Base-by-base conservation (phyloP, 306 rosid species). In the Chamaecrista fasciculata region DNA sequence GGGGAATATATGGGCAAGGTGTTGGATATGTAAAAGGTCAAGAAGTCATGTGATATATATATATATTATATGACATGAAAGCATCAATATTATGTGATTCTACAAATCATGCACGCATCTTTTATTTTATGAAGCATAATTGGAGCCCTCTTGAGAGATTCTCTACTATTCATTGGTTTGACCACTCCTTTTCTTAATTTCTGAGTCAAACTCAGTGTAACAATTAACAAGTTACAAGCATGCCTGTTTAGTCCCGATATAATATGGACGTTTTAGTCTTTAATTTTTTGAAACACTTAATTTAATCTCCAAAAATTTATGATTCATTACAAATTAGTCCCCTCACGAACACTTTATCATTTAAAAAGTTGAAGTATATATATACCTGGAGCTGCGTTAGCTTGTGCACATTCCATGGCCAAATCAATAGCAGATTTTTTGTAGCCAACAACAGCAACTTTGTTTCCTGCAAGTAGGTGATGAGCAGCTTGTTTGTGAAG, bases 391-490 rank as follows among this genome's bases (percentile, higher is more conserved):
- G 36, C 88, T 80, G 82, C 75, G 44, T 87, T 87, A 20, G 83
- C 89, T 46, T 80, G 64, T 1, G 87, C 84, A 42, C 89, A 84
- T 62, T 87, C 92, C 42, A 75, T 28, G 0, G 87, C 87, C 6
- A 87, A 14, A 67, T 87, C 93, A 34, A 87, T 82, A 20, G 84
- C 86, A 1, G 89, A 84, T 40, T 87, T 87, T 49, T 74, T 83
- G 74, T 66, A 87, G 42, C 92, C 89, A 29, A 87, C 43, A 51
- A 84, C 49, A 1, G 78, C 92, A 25, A 84, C 90, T 52, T 69
- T 85, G 51, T 82, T 87, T 43, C 82, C 79, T 33, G 61, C 50
- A 20, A 84, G 76, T 4, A 87, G 80, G 8, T 71, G 59, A 39
- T 56, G 65, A 63, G 87, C 71, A 18, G 53, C 74, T 28, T 76